Percentiles rank a stretch among this genome's conserved stretches.
Conservation (phyloP, 2,329 filamentous ascomycete genomes). For the Pseudogymnoascus sp. region DNA sequence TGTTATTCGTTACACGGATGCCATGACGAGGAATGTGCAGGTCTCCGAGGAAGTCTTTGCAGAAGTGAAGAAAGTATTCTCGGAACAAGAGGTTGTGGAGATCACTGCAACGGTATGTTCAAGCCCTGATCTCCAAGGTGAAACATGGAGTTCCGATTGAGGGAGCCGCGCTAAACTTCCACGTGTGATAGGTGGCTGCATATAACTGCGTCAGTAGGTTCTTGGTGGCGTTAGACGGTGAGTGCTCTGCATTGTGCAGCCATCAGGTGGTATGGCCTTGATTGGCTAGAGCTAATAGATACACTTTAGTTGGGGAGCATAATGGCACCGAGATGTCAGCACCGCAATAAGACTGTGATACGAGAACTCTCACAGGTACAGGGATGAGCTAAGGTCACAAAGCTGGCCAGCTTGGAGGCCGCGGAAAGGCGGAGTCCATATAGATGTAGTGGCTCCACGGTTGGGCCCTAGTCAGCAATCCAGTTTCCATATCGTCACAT, state of each 20-base stretch:
- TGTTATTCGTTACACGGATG: conserved; percentile 66
- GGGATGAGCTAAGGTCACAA: background rate
- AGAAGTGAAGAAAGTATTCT: conserved; percentile 51
- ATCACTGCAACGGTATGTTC: conserved; percentile 55
- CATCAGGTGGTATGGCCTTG: background rate
- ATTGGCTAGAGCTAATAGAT: background rate
- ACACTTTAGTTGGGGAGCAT: background rate
- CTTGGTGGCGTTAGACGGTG: conserved; percentile 70
- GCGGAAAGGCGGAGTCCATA: background rate
- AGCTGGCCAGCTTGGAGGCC: background rate
- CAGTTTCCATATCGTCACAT: background rate
- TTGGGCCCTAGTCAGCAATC: background rate
- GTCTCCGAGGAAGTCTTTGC: conserved; percentile 63
- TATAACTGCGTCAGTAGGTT: conserved; percentile 86
- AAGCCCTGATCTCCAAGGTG: background rate
- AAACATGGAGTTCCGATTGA: background rate
- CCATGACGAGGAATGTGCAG: conserved; percentile 68
- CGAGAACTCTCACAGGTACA: background rate
- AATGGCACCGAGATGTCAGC: conserved; percentile 1
- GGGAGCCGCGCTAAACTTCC: background rate
- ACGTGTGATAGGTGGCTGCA: conserved; percentile 45
- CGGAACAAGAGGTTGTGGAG: conserved; percentile 68
- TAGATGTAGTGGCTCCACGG: background rate
- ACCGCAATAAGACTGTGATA: background rate
- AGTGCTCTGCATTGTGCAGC: conserved; percentile 24